These are phyloP conservation scores for Globisporangium abappressorium DNA, from an alignment of 352 stramenopile species.

Conservation along the genomic window DNA sequence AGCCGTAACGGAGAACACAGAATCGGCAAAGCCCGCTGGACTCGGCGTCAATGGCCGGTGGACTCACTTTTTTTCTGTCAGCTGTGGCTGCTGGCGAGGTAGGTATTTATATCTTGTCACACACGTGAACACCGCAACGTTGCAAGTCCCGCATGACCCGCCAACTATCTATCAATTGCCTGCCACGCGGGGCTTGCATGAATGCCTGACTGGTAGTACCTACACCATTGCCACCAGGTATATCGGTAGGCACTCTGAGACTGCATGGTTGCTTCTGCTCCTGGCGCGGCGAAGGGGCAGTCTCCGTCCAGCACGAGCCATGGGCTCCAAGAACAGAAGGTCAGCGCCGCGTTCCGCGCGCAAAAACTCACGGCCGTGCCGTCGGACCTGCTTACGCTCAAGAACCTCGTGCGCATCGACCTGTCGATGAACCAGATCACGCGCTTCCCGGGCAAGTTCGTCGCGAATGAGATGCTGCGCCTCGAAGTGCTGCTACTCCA, in stretches of 20 bases:
- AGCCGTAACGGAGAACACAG: not conserved
- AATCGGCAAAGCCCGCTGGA: not conserved
- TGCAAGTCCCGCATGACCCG: not conserved
- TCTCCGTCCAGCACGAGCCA: not conserved
- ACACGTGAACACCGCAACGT: not conserved
- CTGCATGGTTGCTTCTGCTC: not conserved
- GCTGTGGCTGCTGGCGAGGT: no score
- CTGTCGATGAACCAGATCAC: constrained; percentile 60
- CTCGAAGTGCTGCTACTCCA: constrained; percentile 53
- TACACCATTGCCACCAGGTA: no score
- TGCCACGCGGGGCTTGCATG: no score
- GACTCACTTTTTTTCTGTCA: not conserved
- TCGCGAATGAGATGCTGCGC: constrained; percentile 37
- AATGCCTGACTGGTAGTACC: no score
- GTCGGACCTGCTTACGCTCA: constrained; percentile 45
- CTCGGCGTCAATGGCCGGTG: not conserved
- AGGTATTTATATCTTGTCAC: not conserved
- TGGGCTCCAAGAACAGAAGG: constrained; percentile 25
- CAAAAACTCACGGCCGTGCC: constrained; percentile 37
- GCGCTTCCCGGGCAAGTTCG: constrained; percentile 46
- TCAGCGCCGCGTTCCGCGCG: constrained; percentile 35
- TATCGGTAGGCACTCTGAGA: not conserved
- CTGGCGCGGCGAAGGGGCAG: not conserved
- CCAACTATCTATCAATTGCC: no score
- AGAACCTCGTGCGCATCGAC: constrained; percentile 50